Percentiles rank a stretch among this genome's conserved stretches.
These are phyloP conservation scores for Lyophyllum decastes DNA, from an alignment of 768 basidiomycete species.

Conservation along the genomic window DNA sequence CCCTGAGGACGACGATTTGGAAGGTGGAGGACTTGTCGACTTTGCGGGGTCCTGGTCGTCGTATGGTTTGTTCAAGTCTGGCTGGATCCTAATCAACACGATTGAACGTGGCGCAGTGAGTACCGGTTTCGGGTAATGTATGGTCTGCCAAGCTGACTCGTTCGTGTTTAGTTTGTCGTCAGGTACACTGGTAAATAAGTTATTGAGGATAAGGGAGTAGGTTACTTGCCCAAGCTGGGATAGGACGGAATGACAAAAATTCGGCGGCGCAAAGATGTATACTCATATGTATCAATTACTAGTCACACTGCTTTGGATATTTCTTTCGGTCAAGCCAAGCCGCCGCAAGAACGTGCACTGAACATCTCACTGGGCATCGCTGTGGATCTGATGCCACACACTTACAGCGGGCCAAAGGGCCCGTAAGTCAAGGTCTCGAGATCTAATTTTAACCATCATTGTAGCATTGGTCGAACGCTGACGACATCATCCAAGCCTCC, in stretches of 20 bases:
- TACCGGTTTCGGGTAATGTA: background rate
- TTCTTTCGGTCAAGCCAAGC: too few species aligned
- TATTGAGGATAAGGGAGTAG: background rate
- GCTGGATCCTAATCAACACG: constrained; percentile 17
- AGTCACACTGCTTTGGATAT: too few species aligned
- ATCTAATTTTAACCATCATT: too few species aligned
- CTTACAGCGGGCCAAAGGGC: too few species aligned
- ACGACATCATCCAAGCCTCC: too few species aligned
- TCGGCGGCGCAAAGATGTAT: too few species aligned
- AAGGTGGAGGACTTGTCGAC: constrained; percentile 6
- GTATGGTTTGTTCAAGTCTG: constrained; percentile 15
- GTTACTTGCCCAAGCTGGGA: background rate
- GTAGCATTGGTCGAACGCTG: too few species aligned
- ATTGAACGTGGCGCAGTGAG: constrained; percentile 15
- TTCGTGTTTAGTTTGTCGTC: constrained; percentile 3
- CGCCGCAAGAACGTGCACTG: too few species aligned
- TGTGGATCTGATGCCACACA: too few species aligned
- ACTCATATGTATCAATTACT: too few species aligned
- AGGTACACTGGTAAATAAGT: constrained; percentile 2
- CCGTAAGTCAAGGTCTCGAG: too few species aligned
- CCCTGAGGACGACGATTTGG: constrained; percentile 12
- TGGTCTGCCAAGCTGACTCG: background rate
- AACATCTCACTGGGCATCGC: too few species aligned
- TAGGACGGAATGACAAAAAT: background rate
- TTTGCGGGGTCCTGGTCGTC: constrained; percentile 16